These are phyloP conservation scores for Cladobotryum protrusum DNA, from an alignment of 2,329 filamentous ascomycete genomes.

Conservation along the genomic window DNA sequence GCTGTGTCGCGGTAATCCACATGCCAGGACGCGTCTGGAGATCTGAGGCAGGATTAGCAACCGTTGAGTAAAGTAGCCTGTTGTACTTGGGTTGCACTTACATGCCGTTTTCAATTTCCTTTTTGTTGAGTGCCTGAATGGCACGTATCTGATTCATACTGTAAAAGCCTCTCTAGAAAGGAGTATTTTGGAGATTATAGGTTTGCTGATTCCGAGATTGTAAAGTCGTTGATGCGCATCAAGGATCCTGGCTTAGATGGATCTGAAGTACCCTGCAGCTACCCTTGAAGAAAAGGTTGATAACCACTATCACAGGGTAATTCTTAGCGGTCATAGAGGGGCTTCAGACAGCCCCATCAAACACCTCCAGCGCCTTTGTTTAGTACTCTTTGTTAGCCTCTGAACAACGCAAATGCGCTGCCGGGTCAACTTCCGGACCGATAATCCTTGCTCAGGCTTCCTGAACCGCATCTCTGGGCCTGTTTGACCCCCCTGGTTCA, in stretches of 20 bases:
- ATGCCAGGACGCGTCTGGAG: constrained; percentile 89
- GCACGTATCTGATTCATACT: constrained; percentile 92
- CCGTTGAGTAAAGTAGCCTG: neutral
- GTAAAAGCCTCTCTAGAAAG: neutral
- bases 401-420: neutral
- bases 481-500: neutral
- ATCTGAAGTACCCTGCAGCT: too few relatives aligned
- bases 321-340: too few relatives aligned
- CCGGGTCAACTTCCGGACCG: constrained; percentile 32
- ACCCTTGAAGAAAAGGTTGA: too few relatives aligned
- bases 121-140: constrained; percentile 88
- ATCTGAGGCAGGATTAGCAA: constrained; percentile 41
- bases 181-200: neutral
- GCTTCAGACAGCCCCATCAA: too few relatives aligned
- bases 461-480: constrained; percentile 4
- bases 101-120: constrained; percentile 85
- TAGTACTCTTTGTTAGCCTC: too few relatives aligned
- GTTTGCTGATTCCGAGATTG: too few relatives aligned
- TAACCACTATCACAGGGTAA: too few relatives aligned
- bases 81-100: constrained; percentile 36
- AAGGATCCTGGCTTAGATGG: too few relatives aligned
- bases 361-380: too few relatives aligned
- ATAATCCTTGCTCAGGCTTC: constrained; percentile 13
- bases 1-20: constrained; percentile 96
- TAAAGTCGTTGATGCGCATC: too few relatives aligned